Conservation (phyloP, 1,139 yeast species). For the Candida sp. region DNA sequence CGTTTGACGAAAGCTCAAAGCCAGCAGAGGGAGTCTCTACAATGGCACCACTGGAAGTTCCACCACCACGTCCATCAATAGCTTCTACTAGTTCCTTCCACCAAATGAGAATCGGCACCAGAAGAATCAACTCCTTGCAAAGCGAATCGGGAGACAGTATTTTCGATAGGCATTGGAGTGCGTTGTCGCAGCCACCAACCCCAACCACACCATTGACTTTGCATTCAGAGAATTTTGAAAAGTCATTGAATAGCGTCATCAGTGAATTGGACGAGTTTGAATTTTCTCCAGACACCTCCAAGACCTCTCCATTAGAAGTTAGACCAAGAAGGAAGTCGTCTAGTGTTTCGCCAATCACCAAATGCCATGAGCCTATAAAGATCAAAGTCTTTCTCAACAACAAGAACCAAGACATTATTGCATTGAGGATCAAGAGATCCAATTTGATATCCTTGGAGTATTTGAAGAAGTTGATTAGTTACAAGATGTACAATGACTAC, state of each 20-base stretch:
- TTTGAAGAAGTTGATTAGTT: slow-evolving; percentile 34
- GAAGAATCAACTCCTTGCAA: slow-evolving; percentile 5
- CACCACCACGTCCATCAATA: neutral
- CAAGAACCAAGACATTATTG: slow-evolving; percentile 36
- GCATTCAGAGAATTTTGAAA: slow-evolving; percentile 6
- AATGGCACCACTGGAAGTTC: neutral
- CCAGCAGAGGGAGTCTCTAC: neutral
- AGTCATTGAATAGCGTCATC: neutral
- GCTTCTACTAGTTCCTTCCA: neutral
- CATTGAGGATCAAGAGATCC: slow-evolving; percentile 28
- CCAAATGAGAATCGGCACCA: neutral
- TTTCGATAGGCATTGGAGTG: slow-evolving; percentile 2
- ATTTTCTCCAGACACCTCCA: neutral
- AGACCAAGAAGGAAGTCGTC: neutral
- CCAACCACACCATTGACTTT: slow-evolving; percentile 11
- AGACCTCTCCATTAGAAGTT: neutral
- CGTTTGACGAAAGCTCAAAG: neutral
- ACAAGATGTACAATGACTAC: slow-evolving; percentile 38
- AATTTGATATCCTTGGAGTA: slow-evolving; percentile 31
- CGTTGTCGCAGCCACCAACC: neutral
- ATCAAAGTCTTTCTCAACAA: slow-evolving; percentile 36
- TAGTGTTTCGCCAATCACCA: neutral
- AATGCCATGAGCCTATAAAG: slow-evolving; percentile 26
- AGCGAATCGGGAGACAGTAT: slow-evolving; percentile 5
- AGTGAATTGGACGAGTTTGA: slow-evolving; percentile 8